Percentiles rank a stretch among this genome's conserved stretches.
Conservation (phyloP, 257 asterid genomes). For the Ehretia macrophylla region DNA sequence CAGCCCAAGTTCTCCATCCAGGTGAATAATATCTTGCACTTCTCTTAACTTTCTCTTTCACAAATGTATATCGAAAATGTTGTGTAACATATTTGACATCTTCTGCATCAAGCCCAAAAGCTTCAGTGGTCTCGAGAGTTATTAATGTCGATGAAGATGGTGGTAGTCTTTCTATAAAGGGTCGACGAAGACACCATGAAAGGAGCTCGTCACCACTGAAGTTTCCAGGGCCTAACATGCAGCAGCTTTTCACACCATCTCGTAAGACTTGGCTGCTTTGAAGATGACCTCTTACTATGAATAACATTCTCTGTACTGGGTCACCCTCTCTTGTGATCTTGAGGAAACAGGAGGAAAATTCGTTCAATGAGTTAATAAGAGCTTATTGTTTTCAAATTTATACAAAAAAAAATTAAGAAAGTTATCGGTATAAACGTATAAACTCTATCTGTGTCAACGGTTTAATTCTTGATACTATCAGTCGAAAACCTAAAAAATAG, state of each 20-base stretch:
- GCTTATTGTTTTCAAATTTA: neutral
- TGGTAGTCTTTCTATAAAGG: slow-evolving; percentile 80
- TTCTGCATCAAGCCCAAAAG: slow-evolving; percentile 82
- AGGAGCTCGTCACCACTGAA: slow-evolving; percentile 96
- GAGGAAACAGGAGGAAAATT: neutral
- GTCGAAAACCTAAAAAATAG: no score
- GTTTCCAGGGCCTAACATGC: slow-evolving; percentile 98
- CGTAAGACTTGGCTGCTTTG: slow-evolving; percentile 93
- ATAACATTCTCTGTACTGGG: slow-evolving; percentile 85
- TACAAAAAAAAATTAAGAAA: no score
- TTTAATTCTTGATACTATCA: no score
- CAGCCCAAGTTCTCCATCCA: slow-evolving; percentile 98
- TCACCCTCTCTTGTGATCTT: slow-evolving; percentile 92
- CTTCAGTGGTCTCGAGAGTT: slow-evolving; percentile 87
- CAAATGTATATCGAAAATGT: slow-evolving; percentile 88
- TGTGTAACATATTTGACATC: slow-evolving; percentile 92
- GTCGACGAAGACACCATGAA: slow-evolving; percentile 86
- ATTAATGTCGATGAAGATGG: slow-evolving; percentile 72
- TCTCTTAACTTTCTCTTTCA: slow-evolving; percentile 81
- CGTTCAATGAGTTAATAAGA: no score
- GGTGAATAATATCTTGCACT: slow-evolving; percentile 93
- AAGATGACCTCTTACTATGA: slow-evolving; percentile 90
- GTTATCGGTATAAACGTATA: no score
- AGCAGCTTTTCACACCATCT: slow-evolving; percentile 75
- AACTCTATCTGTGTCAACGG: no score